Percentiles rank a stretch among this genome's conserved stretches.
Conservation (phyloP, 2,329 filamentous ascomycete genomes). For the Talaromyces atroroseus region DNA sequence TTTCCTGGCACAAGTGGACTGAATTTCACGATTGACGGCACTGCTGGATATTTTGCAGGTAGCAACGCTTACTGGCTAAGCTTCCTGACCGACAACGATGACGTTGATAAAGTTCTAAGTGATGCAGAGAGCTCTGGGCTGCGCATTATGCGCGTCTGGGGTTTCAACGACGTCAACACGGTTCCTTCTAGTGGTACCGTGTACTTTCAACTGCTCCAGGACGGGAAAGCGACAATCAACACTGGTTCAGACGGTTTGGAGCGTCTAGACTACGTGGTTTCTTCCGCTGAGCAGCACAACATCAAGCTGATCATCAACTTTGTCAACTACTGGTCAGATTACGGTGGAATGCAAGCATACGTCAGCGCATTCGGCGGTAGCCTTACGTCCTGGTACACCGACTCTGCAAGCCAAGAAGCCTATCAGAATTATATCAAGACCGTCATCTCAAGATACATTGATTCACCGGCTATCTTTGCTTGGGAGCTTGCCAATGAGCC, state of each 20-base stretch:
- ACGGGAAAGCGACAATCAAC: conserved; percentile 50
- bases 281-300: conserved; percentile 53
- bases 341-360: conserved; percentile 59
- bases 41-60: conserved; percentile 42
- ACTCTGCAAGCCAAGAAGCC: conserved; percentile 48
- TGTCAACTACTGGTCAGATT: conserved; percentile 66
- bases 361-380: conserved; percentile 50
- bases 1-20: conserved; percentile 23
- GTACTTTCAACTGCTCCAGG: conserved; percentile 39
- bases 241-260: conserved; percentile 58
- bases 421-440: conserved; percentile 59
- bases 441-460: conserved; percentile 56
- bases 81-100: conserved; percentile 45
- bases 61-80: conserved; percentile 51
- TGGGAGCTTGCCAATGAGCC: conserved; percentile 67
- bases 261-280: conserved; percentile 60
- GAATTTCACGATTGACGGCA: conserved; percentile 36
- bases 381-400: conserved; percentile 55
- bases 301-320: conserved; percentile 56
- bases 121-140: conserved; percentile 35
- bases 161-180: conserved; percentile 47
- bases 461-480: conserved; percentile 56
- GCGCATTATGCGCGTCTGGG: conserved; percentile 50
- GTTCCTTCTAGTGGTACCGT: conserved; percentile 40
- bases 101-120: conserved; percentile 42